phyloP scores from a whole-genome alignment of 768 basidiomycete species.

The Mycena alexandri region DNA sequence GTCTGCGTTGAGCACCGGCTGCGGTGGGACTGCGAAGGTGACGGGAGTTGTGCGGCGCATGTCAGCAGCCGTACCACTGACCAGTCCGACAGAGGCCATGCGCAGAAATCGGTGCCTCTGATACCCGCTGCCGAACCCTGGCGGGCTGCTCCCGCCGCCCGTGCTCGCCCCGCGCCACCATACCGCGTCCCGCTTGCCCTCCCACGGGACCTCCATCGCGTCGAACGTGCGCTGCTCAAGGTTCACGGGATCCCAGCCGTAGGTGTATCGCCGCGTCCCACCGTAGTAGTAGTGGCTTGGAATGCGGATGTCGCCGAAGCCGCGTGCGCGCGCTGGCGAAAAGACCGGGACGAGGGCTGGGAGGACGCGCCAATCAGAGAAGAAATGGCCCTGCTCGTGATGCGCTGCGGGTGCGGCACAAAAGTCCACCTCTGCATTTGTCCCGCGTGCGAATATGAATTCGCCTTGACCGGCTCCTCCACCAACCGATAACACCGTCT shows the following conservation, averaged over 20 bases:
- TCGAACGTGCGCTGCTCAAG: slow-evolving; percentile 82
- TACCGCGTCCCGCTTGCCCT: slow-evolving; percentile 85
- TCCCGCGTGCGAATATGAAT: slow-evolving; percentile 72
- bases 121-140: slow-evolving; percentile 84
- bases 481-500: no score
- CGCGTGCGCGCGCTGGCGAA: slow-evolving; percentile 88
- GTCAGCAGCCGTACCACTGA: slow-evolving; percentile 8
- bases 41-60: slow-evolving; percentile 30
- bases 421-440: slow-evolving; percentile 79
- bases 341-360: slow-evolving; percentile 93
- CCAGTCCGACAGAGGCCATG: slow-evolving; percentile 69
- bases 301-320: slow-evolving; percentile 92
- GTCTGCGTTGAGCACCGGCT: slow-evolving; percentile 32
- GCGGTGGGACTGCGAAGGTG: slow-evolving; percentile 35
- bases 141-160: slow-evolving; percentile 90
- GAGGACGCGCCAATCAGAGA: slow-evolving; percentile 95
- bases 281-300: slow-evolving; percentile 98
- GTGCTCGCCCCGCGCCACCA: slow-evolving; percentile 98
- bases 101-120: slow-evolving; percentile 90
- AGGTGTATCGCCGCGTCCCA: slow-evolving; percentile 80
- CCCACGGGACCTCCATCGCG: slow-evolving; percentile 91
- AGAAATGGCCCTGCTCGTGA: slow-evolving; percentile 91
- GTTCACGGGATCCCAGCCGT: slow-evolving; percentile 90
- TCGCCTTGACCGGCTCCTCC: slow-evolving; percentile 45
- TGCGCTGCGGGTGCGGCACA: slow-evolving; percentile 88